These are phyloP conservation scores for Cucurbita argyrosperma DNA, from an alignment of 306 rosid genomes.

Conservation along the genomic window DNA sequence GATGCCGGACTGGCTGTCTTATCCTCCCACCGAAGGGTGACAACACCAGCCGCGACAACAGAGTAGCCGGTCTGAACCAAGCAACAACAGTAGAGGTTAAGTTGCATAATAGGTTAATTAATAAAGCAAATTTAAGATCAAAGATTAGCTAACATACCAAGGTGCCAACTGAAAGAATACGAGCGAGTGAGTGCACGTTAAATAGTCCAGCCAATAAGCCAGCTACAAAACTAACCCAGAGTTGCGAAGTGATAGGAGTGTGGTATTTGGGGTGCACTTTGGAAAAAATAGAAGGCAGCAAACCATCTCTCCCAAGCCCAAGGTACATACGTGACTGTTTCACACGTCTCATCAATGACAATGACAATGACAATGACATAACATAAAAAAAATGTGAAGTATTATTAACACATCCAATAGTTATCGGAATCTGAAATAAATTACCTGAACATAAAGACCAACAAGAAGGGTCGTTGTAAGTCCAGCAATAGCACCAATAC, in stretches of 20 bases:
- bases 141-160: conserved; percentile 46
- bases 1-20: conserved; percentile 36
- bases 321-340: conserved; percentile 89
- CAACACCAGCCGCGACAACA: conserved; percentile 84
- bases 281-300: conserved; percentile 73
- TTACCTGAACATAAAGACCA: conserved; percentile 96
- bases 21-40: conserved; percentile 77
- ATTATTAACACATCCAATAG: conserved; percentile 11
- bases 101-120: conserved; percentile 9
- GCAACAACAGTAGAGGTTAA: neutral
- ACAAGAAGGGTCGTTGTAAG: conserved; percentile 94
- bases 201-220: conserved; percentile 66
- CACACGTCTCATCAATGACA: conserved; percentile 16
- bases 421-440: conserved; percentile 12
- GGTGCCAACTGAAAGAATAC: conserved; percentile 87
- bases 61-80: conserved; percentile 94
- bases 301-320: conserved; percentile 95
- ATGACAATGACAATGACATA: neutral
- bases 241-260: conserved; percentile 83
- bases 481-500: conserved; percentile 91
- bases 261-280: conserved; percentile 49
- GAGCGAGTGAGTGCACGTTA: conserved; percentile 70
- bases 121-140: neutral
- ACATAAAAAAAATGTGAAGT: conserved; percentile 12
- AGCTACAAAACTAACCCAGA: conserved; percentile 90